Base-by-base conservation (phyloP, 306 rosid genomes). In the Trifolium subterraneum region DNA sequence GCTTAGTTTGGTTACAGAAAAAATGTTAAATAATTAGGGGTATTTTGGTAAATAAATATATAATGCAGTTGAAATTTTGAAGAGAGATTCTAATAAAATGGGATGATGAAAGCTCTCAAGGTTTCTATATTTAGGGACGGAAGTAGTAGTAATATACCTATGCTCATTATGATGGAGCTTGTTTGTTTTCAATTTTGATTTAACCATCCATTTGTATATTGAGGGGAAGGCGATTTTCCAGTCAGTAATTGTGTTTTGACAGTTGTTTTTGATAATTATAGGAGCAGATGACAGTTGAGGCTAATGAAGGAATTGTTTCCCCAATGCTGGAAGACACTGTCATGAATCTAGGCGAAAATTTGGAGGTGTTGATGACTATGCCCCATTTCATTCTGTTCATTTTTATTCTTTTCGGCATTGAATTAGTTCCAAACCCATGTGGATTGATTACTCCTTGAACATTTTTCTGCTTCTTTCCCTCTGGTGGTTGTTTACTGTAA, bases 361-460 rank as follows among this genome's bases (percentile, higher is more conserved):
- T 90, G 47, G 82, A 91, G 98, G 97, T 94, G 80, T 36, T 73
- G 48, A 70, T 73, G 39, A 67, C 77, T 73, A 35, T 16, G 8
- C 50, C 60, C 35, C 29, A 16, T 76, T 68, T 18, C 75, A 64
- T 44, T 4, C 56, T 10, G 29, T 74, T 56, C 62, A 58, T 73
- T 83, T 16, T 65, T 41, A 44, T 64, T 27, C 73, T 47, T 41
- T 47, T 47, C 14, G 52, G 62, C 39, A 71, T 54, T 50, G 19
- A 22, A 5, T 68, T 45, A 38, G 33, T 76, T 74, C 74, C 62
- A 38, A 72, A 71, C 27, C 65, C 6, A 15, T 27, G 59, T 22
- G 50, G 63, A 69, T 47, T 75, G 60, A 75, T 68, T 52, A 63
- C 50, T 55, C 47, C 7, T 2, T 68, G 11, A 20, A 63, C 36